Percentiles rank a stretch among this genome's conserved stretches.
These are phyloP conservation scores for Harrya chromipes DNA, from an alignment of 768 basidiomycete species.

Conservation along the genomic window DNA sequence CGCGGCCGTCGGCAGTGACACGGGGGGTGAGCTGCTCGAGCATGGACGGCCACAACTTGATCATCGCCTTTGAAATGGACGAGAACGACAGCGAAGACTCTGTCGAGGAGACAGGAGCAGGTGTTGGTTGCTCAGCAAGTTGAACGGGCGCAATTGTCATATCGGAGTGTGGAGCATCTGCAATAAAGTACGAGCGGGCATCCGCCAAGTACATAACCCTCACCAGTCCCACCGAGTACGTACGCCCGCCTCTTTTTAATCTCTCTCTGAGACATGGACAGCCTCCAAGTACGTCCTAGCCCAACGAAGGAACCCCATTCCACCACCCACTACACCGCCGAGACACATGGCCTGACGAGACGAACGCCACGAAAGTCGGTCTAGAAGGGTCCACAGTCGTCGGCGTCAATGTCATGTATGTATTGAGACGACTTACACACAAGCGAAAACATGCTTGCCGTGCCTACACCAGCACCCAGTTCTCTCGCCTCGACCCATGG, in stretches of 20 bases:
- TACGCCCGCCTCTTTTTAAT: no score
- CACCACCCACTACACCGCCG: conserved; percentile 56
- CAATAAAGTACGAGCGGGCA: no score
- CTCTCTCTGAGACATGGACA: conserved; percentile 3
- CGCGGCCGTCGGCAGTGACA: conserved; percentile 39
- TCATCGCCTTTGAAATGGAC: conserved; percentile 43
- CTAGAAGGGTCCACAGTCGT: conserved; percentile 32
- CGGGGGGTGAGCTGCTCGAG: conserved; percentile 63
- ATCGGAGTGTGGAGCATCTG: conserved; percentile 12
- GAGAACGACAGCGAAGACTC: conserved; percentile 21
- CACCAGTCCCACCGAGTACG: not conserved
- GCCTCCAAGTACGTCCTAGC: conserved; percentile 29
- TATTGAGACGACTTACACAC: conserved; percentile 42
- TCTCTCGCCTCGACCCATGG: conserved; percentile 45
- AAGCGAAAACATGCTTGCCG: conserved; percentile 53
- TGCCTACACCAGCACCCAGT: conserved; percentile 63
- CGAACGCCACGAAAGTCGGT: conserved; percentile 54
- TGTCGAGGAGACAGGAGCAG: conserved; percentile 14
- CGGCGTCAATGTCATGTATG: not conserved
- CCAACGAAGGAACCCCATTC: conserved; percentile 48
- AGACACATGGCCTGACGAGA: conserved; percentile 47
- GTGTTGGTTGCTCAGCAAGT: conserved; percentile 10
- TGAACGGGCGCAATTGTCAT: conserved; percentile 6
- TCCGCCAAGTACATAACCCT: not conserved
- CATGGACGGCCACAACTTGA: conserved; percentile 63